Conservation (phyloP, 805 yeast genomes). For the Helenozyma baotianmanensis region DNA sequence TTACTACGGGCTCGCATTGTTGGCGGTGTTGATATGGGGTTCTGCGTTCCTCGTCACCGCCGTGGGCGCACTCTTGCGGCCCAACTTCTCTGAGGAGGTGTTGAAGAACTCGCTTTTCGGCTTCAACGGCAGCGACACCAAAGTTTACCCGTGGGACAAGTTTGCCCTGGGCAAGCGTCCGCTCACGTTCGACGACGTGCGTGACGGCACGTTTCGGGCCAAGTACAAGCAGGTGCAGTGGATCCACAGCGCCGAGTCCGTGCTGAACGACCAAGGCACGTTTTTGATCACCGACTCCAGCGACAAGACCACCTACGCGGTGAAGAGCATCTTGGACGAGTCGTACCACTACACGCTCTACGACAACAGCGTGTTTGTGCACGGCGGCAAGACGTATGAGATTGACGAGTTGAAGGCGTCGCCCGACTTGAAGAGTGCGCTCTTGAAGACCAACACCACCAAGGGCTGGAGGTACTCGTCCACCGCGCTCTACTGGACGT, state of each 20-base stretch:
- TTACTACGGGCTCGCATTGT: constrained; percentile 12
- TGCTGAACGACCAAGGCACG: constrained; percentile 58
- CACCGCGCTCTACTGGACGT: constrained; percentile 15
- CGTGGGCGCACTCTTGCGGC: constrained; percentile 5
- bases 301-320: constrained; percentile 43
- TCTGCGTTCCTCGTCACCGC: constrained; percentile 22
- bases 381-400: constrained; percentile 34
- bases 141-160: constrained; percentile 10
- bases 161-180: constrained; percentile 15
- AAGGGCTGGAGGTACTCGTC: constrained; percentile 36
- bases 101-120: too few relatives aligned
- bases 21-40: constrained; percentile 35
- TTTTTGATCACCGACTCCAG: constrained; percentile 44
- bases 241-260: constrained; percentile 52
- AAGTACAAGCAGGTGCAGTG: constrained; percentile 58
- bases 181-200: constrained; percentile 27
- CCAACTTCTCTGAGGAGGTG: too few relatives aligned
- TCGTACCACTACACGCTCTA: constrained; percentile 43
- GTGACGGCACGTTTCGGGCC: constrained; percentile 58
- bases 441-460: constrained; percentile 56
- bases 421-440: constrained; percentile 56
- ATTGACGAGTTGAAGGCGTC: constrained; percentile 59
- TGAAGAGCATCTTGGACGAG: constrained; percentile 49
- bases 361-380: constrained; percentile 44
- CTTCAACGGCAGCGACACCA: not conserved